Percentiles rank a stretch among this genome's conserved stretches.
phyloP scores from a whole-genome alignment of 257 asterid species.

The Dorcoceras hygrometricum region DNA sequence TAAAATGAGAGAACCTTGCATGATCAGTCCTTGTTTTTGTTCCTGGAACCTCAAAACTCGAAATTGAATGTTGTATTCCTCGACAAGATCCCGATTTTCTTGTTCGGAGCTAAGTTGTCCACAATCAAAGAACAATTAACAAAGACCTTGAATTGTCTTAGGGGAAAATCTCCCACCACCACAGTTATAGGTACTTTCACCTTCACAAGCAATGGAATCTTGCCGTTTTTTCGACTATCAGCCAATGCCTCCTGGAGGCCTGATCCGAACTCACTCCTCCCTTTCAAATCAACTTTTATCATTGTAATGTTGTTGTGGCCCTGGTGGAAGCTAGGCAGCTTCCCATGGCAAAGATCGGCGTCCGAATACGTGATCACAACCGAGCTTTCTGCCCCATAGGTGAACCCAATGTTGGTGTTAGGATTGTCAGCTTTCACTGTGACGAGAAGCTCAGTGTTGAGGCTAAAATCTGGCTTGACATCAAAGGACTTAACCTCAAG shows the following conservation, averaged over 20 bases:
- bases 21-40: neutral
- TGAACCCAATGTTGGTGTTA: conserved; percentile 36
- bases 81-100: conserved; percentile 31
- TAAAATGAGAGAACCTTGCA: neutral
- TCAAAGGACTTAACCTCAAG: conserved; percentile 39
- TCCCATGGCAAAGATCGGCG: conserved; percentile 38
- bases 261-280: conserved; percentile 36
- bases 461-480: conserved; percentile 38
- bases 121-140: conserved; percentile 36
- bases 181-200: conserved; percentile 38
- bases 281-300: conserved; percentile 35
- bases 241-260: conserved; percentile 30
- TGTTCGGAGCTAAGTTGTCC: conserved; percentile 35
- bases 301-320: conserved; percentile 35
- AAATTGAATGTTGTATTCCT: conserved; percentile 16
- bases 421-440: conserved; percentile 46
- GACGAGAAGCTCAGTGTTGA: conserved; percentile 30
- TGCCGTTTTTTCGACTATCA: conserved; percentile 23
- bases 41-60: conserved; percentile 19
- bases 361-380: conserved; percentile 28
- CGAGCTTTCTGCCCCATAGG: conserved; percentile 35
- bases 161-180: conserved; percentile 2
- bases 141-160: conserved; percentile 24
- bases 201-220: conserved; percentile 45
- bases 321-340: conserved; percentile 47